Conservation (phyloP, 1,139 yeast species). For the Geotrichum australiense region DNA sequence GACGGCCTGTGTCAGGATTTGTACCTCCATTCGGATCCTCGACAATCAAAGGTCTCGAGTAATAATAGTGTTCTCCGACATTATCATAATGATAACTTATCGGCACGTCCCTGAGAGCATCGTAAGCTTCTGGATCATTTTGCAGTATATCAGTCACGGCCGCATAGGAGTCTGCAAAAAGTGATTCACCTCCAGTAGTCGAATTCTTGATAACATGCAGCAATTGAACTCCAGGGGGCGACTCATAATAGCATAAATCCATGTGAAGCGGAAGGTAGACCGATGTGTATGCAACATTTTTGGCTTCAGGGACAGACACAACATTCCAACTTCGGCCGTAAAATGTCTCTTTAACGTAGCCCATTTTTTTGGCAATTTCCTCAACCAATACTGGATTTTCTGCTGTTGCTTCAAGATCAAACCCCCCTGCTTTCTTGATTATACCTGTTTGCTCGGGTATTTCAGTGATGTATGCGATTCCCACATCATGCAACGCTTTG, state of each 20-base stretch:
- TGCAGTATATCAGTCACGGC: constrained; percentile 54
- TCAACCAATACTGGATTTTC: constrained; percentile 34
- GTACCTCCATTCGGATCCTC: constrained; percentile 41
- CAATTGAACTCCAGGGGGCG: constrained; percentile 77
- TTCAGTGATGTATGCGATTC: constrained; percentile 50
- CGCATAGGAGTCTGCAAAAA: constrained; percentile 67
- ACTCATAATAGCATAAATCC: constrained; percentile 73
- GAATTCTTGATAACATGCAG: constrained; percentile 61
- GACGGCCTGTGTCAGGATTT: constrained; percentile 32
- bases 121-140: constrained; percentile 55
- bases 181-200: constrained; percentile 61
- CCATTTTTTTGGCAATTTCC: constrained; percentile 52
- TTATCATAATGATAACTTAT: constrained; percentile 65
- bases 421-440: constrained; percentile 21
- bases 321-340: constrained; percentile 74
- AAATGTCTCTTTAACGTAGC: constrained; percentile 66
- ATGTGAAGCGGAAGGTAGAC: constrained; percentile 68
- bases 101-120: constrained; percentile 57
- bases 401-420: constrained; percentile 23
- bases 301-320: constrained; percentile 52
- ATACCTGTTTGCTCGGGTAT: constrained; percentile 40
- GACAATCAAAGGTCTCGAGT: constrained; percentile 58
- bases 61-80: constrained; percentile 57
- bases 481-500: constrained; percentile 48
- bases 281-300: constrained; percentile 66